Base-by-base conservation (phyloP, 176 grass and related monocot genomes). In the Oryza rufipogon region DNA sequence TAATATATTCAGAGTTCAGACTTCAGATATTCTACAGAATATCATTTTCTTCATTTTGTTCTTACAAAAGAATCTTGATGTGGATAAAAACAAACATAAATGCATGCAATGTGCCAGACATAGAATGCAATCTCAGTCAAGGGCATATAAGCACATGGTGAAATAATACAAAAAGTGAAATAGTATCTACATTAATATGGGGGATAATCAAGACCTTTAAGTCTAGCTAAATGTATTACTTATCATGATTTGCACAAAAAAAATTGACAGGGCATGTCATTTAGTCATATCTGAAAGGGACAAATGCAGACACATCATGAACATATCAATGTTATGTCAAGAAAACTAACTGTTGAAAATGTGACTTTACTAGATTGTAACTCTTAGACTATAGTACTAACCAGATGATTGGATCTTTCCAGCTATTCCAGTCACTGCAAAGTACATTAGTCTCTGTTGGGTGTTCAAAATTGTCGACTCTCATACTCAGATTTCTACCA, bases 361-460 rank as follows among this genome's bases (percentile, higher is more conserved):
- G 1, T 16, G 52, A 51, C 38, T 61, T 22, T 46, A 34, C 15
- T 78, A 60, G 7, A 45, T 67, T 61, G 52, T 30, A 68, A 79
- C 41, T 66, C 11, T 25, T 25, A 74, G 54, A 58, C 19, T 58
- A n/a, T 58, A 58, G 61, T 73, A 80, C 80, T 89, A 87, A 98
- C 96, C 91, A 93, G 83, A 95, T 95, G 54, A 98, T 92, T 60
- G 93, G 87, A 64, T 98, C 93, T 67, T 87, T 95, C 96, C 96
- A 98, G 32, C 16, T 69, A 46, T 73, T 90, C 96, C 93, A 98
- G 80, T 98, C 83, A 87, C 89, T 92, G 42, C 96, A 98, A 28
- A 98, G 77, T 52, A 95, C 93, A 92, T 98, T 98, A 16, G 96
- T 95, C 67, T 93, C 85, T 0, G 19, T 48, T 23, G 93, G 93